Base-by-base conservation (phyloP, 257 asterid species). In the Gentiana straminea region DNA sequence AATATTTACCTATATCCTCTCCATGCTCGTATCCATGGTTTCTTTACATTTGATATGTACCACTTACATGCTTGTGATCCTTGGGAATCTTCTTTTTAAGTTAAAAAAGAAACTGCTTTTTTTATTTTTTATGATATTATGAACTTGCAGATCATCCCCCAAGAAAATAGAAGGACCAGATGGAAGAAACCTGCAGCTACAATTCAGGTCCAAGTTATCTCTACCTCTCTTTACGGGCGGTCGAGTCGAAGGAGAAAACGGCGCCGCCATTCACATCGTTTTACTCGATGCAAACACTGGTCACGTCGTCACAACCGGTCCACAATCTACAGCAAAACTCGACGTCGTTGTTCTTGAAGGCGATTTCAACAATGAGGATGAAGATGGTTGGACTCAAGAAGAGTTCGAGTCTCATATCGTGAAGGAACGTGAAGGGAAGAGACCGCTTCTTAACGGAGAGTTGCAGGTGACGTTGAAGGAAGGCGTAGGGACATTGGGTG, bases 151-250 rank as follows among this genome's bases (percentile, higher is more conserved):
- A 81, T 68, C 79, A 51, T 89, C 97, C 68, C 95, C 95, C 15
- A 86, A 83, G 67, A 80, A 90, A 79, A 82, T 91, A 56, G 95
- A 78, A 76, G 91, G 92, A 8, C 82, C 79, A 24, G 92, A 79
- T 76, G 95, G 94, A 57, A 81, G 87, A 71, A 87, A 67, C 66
- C 71, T 87, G 71, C 95, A 87, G 79, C 86, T 91, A 59, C 84
- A 75, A 60, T 87, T 91, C 73, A 72, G 79, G 78, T 82, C 96
- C 66, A 87, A 84, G 81, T 70, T 84, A 78, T 82, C 94, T 34
- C 77, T 84, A 35, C 89, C 96, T 65, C 88, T 90, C 59, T 90
- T 84, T 62, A 90, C 98, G 7, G 96, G 96, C 67, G 95, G 86
- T 54, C 84, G 84, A 71, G 91, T 90, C 44, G 96, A 86, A 70